Percentiles rank a stretch among this genome's conserved stretches.
Evolutionary conservation across 352 stramenopile genomes (phyloP).

Genomic region (Pelagophyceae sp.): DNA sequence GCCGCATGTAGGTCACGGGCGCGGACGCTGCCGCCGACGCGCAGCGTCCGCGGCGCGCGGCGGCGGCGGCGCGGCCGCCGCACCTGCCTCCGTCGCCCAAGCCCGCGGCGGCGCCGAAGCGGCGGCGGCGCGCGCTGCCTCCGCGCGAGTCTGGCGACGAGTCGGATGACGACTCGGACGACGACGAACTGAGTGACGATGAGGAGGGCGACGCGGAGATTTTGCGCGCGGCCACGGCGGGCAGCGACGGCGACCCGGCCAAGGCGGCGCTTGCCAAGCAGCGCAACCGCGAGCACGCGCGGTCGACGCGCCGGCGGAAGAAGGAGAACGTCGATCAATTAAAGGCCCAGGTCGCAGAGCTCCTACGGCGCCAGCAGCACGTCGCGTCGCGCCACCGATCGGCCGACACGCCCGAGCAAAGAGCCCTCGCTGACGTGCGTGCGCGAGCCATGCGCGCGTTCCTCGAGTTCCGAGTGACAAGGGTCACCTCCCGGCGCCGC

Average conservation of each 20-base stretch:
- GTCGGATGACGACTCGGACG: background rate
- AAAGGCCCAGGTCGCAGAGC: background rate
- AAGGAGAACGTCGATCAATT: slow-evolving; percentile 4
- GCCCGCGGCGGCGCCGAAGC: too few species aligned
- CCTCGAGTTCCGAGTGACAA: background rate
- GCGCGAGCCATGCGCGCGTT: background rate
- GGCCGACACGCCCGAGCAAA: background rate
- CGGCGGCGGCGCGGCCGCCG: too few species aligned
- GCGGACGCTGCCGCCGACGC: background rate
- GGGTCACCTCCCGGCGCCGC: background rate
- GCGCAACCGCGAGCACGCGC: slow-evolving; percentile 7
- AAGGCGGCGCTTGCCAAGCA: background rate
- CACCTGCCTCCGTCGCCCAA: too few species aligned
- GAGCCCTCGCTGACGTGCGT: background rate
- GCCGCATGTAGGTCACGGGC: too few species aligned
- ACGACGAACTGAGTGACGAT: background rate
- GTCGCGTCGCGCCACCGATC: background rate
- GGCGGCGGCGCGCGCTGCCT: too few species aligned
- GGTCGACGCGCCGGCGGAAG: slow-evolving; percentile 5
- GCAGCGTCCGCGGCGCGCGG: too few species aligned
- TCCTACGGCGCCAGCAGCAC: background rate
- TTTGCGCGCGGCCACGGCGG: background rate
- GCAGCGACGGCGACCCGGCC: background rate
- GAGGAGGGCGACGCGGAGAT: background rate
- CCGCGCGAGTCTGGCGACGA: background rate